Conservation (phyloP, 1,139 yeast species). For the Suhomyces ambrosiae region DNA sequence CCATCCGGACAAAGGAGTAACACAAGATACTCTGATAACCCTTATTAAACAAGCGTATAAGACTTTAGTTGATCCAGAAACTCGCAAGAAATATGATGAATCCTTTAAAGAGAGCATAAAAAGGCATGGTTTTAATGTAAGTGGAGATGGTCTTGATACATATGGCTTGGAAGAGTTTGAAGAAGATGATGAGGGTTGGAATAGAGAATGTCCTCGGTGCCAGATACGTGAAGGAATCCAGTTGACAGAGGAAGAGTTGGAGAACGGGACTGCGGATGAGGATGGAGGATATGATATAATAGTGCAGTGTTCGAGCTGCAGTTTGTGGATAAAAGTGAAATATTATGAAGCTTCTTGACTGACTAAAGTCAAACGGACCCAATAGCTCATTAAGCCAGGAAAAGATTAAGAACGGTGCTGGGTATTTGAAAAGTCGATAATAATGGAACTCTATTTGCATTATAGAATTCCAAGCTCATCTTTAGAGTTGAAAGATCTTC, state of each 20-base stretch:
- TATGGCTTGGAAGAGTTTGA: conserved; percentile 64
- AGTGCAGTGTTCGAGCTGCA: conserved; percentile 79
- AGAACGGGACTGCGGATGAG: conserved; percentile 51
- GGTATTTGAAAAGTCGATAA: no score
- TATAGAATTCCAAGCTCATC: no score
- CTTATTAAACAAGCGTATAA: conserved; percentile 62
- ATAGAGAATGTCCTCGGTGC: conserved; percentile 74
- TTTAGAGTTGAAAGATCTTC: no score
- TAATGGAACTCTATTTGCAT: no score
- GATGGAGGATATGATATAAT: conserved; percentile 65
- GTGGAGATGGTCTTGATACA: conserved; percentile 69
- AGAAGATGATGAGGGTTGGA: conserved; percentile 34
- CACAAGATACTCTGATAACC: conserved; percentile 27
- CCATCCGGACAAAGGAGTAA: conserved; percentile 72
- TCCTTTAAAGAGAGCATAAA: conserved; percentile 40
- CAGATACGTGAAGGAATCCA: conserved; percentile 54
- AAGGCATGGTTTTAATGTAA: conserved; percentile 51
- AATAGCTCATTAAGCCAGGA: background rate
- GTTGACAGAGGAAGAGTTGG: conserved; percentile 63
- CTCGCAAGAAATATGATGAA: conserved; percentile 52
- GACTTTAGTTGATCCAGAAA: conserved; percentile 42
- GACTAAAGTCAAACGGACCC: no score
- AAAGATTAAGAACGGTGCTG: background rate
- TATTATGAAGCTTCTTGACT: conserved; percentile 50
- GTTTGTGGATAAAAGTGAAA: conserved; percentile 78